Evolutionary conservation across 169 alveolate genomes (phyloP).

Genomic region (Eimeria maxima): DNA sequence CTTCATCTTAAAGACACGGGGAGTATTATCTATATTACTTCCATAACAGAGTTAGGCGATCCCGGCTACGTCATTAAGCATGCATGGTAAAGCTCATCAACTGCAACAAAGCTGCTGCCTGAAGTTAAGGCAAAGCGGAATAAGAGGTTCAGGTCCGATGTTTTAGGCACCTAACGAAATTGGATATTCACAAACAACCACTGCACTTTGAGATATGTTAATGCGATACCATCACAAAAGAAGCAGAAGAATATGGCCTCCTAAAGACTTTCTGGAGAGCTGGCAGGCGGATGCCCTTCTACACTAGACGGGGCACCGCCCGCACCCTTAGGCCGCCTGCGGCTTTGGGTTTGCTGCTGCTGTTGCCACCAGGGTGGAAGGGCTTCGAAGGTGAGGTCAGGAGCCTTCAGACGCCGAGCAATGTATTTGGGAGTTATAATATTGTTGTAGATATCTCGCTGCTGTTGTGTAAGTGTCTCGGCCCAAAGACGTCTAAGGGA

Average conservation of each 20-base stretch:
- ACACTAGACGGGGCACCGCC: constrained; percentile 51
- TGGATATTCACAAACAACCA: neutral
- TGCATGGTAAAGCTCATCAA: neutral
- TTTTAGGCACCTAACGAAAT: neutral
- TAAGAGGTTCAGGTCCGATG: constrained; percentile 50
- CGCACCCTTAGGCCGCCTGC: constrained; percentile 67
- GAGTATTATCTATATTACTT: neutral
- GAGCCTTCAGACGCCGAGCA: constrained; percentile 74
- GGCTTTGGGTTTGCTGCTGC: constrained; percentile 57
- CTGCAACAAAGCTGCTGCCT: neutral
- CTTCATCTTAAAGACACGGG: neutral
- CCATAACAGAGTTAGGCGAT: neutral
- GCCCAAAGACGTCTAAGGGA: constrained; percentile 74
- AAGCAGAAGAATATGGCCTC: neutral
- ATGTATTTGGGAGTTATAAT: constrained; percentile 72
- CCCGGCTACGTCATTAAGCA: neutral
- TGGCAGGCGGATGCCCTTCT: constrained; percentile 11
- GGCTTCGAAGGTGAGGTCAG: constrained; percentile 74
- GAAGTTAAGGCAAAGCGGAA: neutral
- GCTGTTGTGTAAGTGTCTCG: constrained; percentile 79
- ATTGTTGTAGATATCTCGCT: constrained; percentile 75
- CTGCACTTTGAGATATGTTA: constrained; percentile 9
- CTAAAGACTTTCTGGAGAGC: constrained; percentile 26
- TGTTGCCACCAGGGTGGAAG: constrained; percentile 80
- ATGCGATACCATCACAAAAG: constrained; percentile 51